These are phyloP conservation scores for Zymoseptoria passerinii DNA, from an alignment of 2,329 filamentous ascomycete species.

Conservation along the genomic window DNA sequence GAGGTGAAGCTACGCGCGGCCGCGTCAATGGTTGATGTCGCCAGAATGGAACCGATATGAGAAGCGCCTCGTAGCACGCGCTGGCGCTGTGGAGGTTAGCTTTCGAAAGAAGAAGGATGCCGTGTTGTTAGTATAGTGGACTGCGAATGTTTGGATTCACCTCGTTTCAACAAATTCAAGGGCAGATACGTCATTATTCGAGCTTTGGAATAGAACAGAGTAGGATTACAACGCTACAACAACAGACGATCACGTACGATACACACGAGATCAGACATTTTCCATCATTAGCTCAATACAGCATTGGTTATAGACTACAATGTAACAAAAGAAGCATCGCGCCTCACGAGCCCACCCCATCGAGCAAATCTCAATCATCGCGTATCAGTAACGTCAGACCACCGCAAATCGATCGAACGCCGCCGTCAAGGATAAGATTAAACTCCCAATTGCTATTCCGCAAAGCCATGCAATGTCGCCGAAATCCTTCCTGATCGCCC, in stretches of 20 bases:
- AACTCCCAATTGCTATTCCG: background rate
- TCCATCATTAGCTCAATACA: background rate
- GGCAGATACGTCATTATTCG: background rate
- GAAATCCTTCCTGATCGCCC: background rate
- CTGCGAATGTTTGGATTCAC: background rate
- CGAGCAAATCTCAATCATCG: background rate
- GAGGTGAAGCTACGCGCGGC: background rate
- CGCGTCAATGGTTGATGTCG: background rate
- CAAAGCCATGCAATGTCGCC: background rate
- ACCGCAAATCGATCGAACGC: too few relatives aligned
- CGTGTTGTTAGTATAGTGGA: background rate
- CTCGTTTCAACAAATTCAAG: background rate
- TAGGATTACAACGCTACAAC: background rate
- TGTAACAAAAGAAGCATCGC: background rate
- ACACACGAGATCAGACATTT: background rate
- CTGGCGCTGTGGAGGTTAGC: too few relatives aligned
- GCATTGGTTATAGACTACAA: background rate
- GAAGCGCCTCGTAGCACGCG: too few relatives aligned
- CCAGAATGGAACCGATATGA: background rate
- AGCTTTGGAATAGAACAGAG: background rate
- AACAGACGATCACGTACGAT: background rate
- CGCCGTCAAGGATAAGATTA: background rate
- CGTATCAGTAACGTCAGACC: background rate
- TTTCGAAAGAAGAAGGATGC: background rate
- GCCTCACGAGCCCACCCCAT: background rate